Percentiles rank a stretch among this genome's conserved stretches.
Conservation (phyloP, 2,329 filamentous ascomycete genomes). For the Fusarium coicis region DNA sequence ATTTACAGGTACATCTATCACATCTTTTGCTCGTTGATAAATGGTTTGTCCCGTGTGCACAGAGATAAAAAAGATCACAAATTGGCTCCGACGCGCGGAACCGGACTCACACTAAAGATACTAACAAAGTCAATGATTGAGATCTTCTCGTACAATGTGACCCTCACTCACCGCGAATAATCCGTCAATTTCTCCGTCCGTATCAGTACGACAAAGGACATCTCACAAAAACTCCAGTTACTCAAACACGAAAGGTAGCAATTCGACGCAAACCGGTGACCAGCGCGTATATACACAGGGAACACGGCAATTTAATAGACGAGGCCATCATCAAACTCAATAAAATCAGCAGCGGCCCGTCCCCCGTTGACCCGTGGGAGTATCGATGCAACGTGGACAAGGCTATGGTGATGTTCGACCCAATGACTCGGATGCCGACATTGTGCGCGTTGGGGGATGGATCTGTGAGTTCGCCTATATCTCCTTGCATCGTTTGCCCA, state of each 20-base stretch:
- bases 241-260: not conserved
- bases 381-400: not conserved
- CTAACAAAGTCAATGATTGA: slow-evolving; percentile 18
- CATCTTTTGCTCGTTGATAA: not conserved
- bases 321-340: not conserved
- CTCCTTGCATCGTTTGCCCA: not conserved
- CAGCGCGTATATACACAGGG: not conserved
- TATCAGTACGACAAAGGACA: not conserved
- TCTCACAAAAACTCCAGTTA: not conserved
- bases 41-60: not conserved
- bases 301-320: slow-evolving; percentile 12
- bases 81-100: not conserved
- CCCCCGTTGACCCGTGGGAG: slow-evolving; percentile 4
- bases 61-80: not conserved
- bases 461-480: not conserved
- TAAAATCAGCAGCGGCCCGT: slow-evolving; percentile 24
- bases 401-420: not conserved
- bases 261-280: not conserved
- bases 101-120: not conserved
- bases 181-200: not conserved
- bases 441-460: not conserved
- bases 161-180: not conserved
- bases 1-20: too few species aligned
- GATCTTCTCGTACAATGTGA: slow-evolving; percentile 20
- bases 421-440: slow-evolving; percentile 6